Conservation (phyloP, 257 asterid species). For the Sherardia arvensis region DNA sequence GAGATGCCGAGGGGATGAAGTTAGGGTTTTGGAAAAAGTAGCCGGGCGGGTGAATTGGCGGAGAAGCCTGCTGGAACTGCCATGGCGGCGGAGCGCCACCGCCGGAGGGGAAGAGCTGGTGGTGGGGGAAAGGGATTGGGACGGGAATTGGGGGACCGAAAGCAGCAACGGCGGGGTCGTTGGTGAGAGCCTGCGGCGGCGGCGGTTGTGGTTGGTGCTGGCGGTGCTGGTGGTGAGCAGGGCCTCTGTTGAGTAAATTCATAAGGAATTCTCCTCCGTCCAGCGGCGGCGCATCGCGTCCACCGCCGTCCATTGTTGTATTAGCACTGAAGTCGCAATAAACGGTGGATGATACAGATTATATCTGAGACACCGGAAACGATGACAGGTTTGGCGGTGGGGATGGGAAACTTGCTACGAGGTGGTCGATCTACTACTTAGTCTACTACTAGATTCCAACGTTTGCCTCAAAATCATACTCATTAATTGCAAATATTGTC, state of each 20-base stretch:
- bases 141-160: slow-evolving; percentile 44
- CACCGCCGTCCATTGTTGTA: slow-evolving; percentile 36
- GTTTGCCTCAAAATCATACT: neutral
- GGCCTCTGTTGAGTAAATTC: slow-evolving; percentile 45
- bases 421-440: neutral
- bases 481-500: no score
- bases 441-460: neutral
- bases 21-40: slow-evolving; percentile 62
- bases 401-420: neutral
- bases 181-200: slow-evolving; percentile 22
- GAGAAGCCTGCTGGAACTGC: slow-evolving; percentile 24
- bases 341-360: neutral
- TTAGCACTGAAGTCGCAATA: neutral
- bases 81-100: slow-evolving; percentile 16
- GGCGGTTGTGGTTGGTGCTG: slow-evolving; percentile 11
- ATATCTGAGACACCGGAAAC: neutral
- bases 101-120: slow-evolving; percentile 14
- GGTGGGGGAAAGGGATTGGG: slow-evolving; percentile 12
- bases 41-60: slow-evolving; percentile 42
- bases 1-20: slow-evolving; percentile 22
- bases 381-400: neutral
- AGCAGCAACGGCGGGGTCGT: slow-evolving; percentile 87
- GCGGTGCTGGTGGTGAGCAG: slow-evolving; percentile 16
- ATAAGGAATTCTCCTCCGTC: slow-evolving; percentile 81
- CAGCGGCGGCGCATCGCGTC: slow-evolving; percentile 46